Evolutionary conservation across 2,329 filamentous ascomycete species (phyloP), one percentile per base, ranked within the genome.

Genomic region (Pezicula carpinea): DNA sequence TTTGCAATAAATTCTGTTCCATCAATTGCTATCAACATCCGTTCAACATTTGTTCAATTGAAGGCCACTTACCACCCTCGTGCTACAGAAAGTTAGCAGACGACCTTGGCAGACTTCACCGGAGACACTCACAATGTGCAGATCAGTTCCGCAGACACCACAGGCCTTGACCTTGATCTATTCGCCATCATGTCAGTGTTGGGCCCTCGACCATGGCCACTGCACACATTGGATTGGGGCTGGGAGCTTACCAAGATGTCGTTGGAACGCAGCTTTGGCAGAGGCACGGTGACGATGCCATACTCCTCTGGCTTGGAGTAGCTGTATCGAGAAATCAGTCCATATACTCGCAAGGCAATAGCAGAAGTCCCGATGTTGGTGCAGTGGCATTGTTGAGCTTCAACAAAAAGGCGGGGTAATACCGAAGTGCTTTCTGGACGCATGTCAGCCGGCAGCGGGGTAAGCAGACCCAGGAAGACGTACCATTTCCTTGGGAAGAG

Each of bases 151-250:
- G 56, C 79, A 83, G 52, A 83, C 78, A 69, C 80, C 79, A 56
- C 78, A 82, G 46, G 78, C 82, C 67, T 84, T 83, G 60, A 85
- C 81, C 67, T 85, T 82, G 66, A 84, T 67, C 69, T 75, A 58
- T 45, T 57, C 51, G 38, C 59, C 57, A 39, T 54, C 53, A 35
- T 56, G 50, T 47, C 55, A 60, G 52, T 62, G 49, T 57, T 55
- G 44, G 15, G n/a, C 10, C n/a, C 19, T 31, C 41, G 39, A 17
- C 18, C n/a, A 32, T 21, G 32, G 33, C 6, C 46, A 64, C 33
- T 65, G 72, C 74, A 57, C 82, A 66, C 54, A 83, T 69, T 64
- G 83, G 79, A 49, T 79, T 75, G 21, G 79, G 71, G 38, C 15
- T 21, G 4, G 38, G 15, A 26, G 14, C 38, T n/a, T n/a, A 40